Evolutionary conservation across 2,329 filamentous ascomycete species (phyloP).

Genomic region (Neonectria ditissima): DNA sequence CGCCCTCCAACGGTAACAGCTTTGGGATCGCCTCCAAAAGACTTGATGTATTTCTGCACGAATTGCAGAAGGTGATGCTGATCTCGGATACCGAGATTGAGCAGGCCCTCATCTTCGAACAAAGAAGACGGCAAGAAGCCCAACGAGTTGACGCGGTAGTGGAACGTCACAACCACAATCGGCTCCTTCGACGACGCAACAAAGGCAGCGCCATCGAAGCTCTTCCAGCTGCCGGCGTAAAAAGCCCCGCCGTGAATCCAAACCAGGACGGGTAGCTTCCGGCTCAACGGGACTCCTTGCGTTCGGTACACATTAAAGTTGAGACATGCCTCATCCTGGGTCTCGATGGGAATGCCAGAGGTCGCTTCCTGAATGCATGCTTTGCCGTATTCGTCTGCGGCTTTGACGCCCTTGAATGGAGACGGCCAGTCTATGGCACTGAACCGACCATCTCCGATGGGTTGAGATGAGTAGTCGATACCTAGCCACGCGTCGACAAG

Average conservation of each 20-base stretch:
- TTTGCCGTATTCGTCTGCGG: constrained; percentile 55
- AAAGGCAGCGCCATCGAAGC: constrained; percentile 52
- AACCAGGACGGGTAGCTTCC: constrained; percentile 53
- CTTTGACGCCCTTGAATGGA: constrained; percentile 54
- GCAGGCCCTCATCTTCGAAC: constrained; percentile 49
- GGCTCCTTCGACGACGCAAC: constrained; percentile 51
- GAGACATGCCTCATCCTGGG: constrained; percentile 52
- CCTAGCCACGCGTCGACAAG: constrained; percentile 61
- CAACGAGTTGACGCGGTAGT: constrained; percentile 55
- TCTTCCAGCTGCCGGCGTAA: constrained; percentile 47
- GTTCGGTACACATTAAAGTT: constrained; percentile 57
- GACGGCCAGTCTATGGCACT: constrained; percentile 54
- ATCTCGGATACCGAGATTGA: constrained; percentile 67
- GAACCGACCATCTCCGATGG: constrained; percentile 56
- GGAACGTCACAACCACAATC: constrained; percentile 57
- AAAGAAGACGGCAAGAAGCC: constrained; percentile 59
- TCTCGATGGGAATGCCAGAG: constrained; percentile 25
- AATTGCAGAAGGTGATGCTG: constrained; percentile 65
- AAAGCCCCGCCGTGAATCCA: constrained; percentile 57
- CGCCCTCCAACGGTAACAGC: constrained; percentile 67
- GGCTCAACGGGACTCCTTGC: constrained; percentile 46
- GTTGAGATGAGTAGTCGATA: constrained; percentile 59
- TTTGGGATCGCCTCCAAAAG: constrained; percentile 65
- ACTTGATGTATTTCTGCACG: constrained; percentile 63
- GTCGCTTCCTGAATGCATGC: constrained; percentile 54